Evolutionary conservation across 2,329 filamentous ascomycete species (phyloP).

Genomic region (Aureobasidium pullulans): DNA sequence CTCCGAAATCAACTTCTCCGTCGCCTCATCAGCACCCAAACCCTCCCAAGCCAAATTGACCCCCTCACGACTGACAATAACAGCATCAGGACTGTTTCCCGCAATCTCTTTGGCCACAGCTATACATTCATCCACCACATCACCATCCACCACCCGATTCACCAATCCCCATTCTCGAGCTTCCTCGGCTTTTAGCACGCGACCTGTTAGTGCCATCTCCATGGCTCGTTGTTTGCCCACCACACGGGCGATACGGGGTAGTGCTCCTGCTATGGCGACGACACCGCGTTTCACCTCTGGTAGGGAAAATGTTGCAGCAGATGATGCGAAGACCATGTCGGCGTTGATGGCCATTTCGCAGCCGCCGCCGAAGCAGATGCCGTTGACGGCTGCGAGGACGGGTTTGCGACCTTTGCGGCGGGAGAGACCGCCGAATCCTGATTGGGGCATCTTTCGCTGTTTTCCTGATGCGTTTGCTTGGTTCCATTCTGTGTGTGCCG

Average conservation of each 20-base stretch:
- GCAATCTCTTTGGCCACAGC: conserved; percentile 55
- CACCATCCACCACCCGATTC: conserved; percentile 52
- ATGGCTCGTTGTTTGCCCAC: conserved; percentile 63
- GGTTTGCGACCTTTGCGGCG: conserved; percentile 65
- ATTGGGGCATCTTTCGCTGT: conserved; percentile 24
- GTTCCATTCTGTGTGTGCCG: conserved; percentile 25
- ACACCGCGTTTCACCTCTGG: conserved; percentile 68
- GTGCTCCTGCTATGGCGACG: conserved; percentile 61
- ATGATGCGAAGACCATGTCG: conserved; percentile 61
- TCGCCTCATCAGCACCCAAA: conserved; percentile 57
- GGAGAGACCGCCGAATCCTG: conserved; percentile 59
- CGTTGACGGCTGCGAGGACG: conserved; percentile 69
- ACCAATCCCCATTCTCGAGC: conserved; percentile 61
- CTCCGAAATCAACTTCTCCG: conserved; percentile 48
- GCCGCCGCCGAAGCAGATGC: conserved; percentile 66
- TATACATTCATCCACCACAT: conserved; percentile 52
- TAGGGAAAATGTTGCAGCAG: conserved; percentile 55
- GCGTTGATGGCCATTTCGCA: conserved; percentile 69
- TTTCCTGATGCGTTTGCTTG: conserved; percentile 21
- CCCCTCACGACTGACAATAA: conserved; percentile 66
- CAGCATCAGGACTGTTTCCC: conserved; percentile 59
- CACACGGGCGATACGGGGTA: conserved; percentile 58
- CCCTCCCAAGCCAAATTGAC: conserved; percentile 67
- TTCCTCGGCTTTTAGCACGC: conserved; percentile 51
- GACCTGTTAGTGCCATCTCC: conserved; percentile 62